Base-by-base conservation (phyloP, 306 rosid genomes). In the Leucaena leucocephala region DNA sequence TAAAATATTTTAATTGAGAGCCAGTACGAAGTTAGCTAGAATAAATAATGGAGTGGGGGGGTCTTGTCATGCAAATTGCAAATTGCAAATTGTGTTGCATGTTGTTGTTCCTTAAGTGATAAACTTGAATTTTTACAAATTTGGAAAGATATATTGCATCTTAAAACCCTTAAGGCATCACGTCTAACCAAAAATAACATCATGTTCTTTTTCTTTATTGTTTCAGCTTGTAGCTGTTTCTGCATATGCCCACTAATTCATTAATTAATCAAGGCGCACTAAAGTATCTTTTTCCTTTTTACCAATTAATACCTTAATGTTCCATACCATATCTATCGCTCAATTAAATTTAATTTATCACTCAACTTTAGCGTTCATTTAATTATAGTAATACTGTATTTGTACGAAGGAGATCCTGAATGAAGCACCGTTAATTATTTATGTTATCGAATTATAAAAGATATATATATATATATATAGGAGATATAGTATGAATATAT, bases 41-140 rank as follows among this genome's bases (percentile, higher is more conserved):
- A 69, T 52, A 22, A 34, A 66, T 54, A 8, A 55, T 55, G 62
- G 34, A 33, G 34, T n/a, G 14, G 13, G 33, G 33, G 68, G 42
- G 64, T 22, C 10, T 67, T 36, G 49, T 39, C 22, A 19, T 68
- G 73, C 72, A 10, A n/a, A 1, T 42, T 61, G 69, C 66, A 65
- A 62, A 1, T 42, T 61, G 69, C 66, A 65, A 62, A 27, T 39
- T 72, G 68, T 17, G 68, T 64, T 62, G 6, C 68, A 44, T 27
- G 27, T 27, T 58, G 64, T 58, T 64, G 46, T 54, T 57, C 4
- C 63, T 46, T 15, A 75, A 75, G 72, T 48, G 61, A 81, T 70
- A 76, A 62, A 70, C 81, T 62, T 76, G 77, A 81, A 61, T 40
- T 70, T 63, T 64, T 63, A 50, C 81, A 82, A 49, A 39, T 76